These are phyloP conservation scores for Cenchrus americanus DNA, from an alignment of 176 grass and related monocot genomes.

Conservation along the genomic window DNA sequence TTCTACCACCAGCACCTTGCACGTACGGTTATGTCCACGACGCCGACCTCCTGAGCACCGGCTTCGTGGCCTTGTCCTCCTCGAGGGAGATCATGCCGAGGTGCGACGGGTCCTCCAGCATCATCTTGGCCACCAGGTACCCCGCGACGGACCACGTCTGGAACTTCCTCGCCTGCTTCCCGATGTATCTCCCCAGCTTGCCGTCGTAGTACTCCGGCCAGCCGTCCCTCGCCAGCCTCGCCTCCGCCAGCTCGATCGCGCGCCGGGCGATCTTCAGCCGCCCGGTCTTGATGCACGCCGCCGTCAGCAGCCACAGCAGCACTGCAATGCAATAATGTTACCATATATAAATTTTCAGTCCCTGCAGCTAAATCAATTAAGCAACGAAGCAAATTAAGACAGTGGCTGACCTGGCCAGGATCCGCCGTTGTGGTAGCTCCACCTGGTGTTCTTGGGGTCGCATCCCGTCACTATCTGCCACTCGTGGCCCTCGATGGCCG, in stretches of 20 bases:
- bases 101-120: slow-evolving; percentile 94
- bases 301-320: slow-evolving; percentile 86
- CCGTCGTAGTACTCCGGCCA: slow-evolving; percentile 98
- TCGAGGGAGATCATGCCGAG: slow-evolving; percentile 97
- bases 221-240: slow-evolving; percentile 73
- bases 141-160: slow-evolving; percentile 94
- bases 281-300: slow-evolving; percentile 89
- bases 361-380: background rate
- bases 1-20: slow-evolving; percentile 20
- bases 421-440: slow-evolving; percentile 97
- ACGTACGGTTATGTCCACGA: slow-evolving; percentile 60
- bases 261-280: slow-evolving; percentile 77
- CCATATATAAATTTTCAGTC: background rate
- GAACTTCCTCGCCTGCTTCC: slow-evolving; percentile 93
- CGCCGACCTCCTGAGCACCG: slow-evolving; percentile 68
- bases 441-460: slow-evolving; percentile 92
- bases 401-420: slow-evolving; percentile 74
- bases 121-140: slow-evolving; percentile 96
- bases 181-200: slow-evolving; percentile 73
- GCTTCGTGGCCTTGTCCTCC: slow-evolving; percentile 82
- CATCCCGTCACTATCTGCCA: slow-evolving; percentile 86
- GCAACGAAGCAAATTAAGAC: background rate
- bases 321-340: slow-evolving; percentile 42
- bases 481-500: slow-evolving; percentile 76
- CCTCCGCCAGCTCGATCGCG: slow-evolving; percentile 71